phyloP scores from a whole-genome alignment of 768 basidiomycete species.

The Tylopilus sp. region DNA sequence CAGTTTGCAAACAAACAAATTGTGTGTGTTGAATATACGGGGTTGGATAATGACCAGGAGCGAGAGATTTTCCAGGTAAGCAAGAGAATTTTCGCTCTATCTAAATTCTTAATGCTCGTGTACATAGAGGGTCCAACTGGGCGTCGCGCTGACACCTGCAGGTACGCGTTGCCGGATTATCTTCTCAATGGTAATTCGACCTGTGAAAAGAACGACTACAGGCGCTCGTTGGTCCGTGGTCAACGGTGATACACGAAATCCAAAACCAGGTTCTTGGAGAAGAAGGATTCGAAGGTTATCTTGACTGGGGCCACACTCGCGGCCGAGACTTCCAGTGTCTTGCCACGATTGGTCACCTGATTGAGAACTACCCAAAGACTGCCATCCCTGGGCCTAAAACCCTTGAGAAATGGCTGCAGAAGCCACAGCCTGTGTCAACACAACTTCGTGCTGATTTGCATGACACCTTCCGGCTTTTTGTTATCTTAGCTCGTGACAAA shows the following conservation, averaged over 20 bases:
- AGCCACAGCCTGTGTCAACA: slow-evolving; percentile 22
- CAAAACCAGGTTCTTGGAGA: slow-evolving; percentile 35
- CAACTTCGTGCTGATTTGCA: slow-evolving; percentile 27
- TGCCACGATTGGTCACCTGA: slow-evolving; percentile 34
- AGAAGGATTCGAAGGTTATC: slow-evolving; percentile 35
- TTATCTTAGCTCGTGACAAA: slow-evolving; percentile 32
- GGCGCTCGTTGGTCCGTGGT: slow-evolving; percentile 46
- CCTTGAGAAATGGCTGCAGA: slow-evolving; percentile 39
- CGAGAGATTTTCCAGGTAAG: slow-evolving; percentile 63
- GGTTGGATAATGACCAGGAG: slow-evolving; percentile 50
- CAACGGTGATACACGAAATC: slow-evolving; percentile 40
- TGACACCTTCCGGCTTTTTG: slow-evolving; percentile 34
- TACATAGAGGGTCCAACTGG: slow-evolving; percentile 47
- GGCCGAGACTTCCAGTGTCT: slow-evolving; percentile 47
- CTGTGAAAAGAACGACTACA: slow-evolving; percentile 42
- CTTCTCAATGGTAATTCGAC: not conserved
- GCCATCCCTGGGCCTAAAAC: slow-evolving; percentile 22
- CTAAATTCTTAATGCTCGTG: not conserved
- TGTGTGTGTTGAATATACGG: slow-evolving; percentile 51
- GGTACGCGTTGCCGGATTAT: slow-evolving; percentile 29
- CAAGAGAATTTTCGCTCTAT: not conserved
- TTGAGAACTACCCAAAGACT: slow-evolving; percentile 30
- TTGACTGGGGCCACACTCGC: slow-evolving; percentile 42
- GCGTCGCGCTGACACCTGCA: slow-evolving; percentile 47
- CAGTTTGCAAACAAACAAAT: slow-evolving; percentile 45